Evolutionary conservation across 106 monocot genomes (phyloP).

Genomic region (Dendrobium catenatum): DNA sequence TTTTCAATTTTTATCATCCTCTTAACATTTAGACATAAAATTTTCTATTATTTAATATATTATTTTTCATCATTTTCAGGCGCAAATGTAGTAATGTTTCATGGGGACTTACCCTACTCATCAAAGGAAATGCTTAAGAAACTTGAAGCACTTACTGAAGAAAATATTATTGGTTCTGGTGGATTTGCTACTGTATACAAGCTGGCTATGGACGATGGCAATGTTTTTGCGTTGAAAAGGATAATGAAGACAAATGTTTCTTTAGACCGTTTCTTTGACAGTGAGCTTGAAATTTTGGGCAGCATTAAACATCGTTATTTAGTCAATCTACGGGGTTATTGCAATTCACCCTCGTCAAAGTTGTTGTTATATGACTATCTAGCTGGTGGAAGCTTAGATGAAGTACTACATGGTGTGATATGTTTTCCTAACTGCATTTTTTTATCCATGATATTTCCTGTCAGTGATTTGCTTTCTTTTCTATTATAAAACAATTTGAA

Average conservation of each 20-base stretch:
- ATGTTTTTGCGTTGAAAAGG: conserved; percentile 91
- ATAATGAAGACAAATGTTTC: conserved; percentile 83
- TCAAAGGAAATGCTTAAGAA: conserved; percentile 89
- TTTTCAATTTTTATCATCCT: neutral
- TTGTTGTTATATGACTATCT: conserved; percentile 83
- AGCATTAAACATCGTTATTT: conserved; percentile 97
- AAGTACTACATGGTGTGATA: conserved; percentile 76
- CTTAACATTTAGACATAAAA: neutral
- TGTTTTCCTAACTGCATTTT: neutral
- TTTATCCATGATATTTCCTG: neutral
- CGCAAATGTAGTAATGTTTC: conserved; percentile 93
- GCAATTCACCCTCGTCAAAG: conserved; percentile 91
- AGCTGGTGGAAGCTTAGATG: conserved; percentile 95
- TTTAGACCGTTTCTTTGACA: conserved; percentile 79
- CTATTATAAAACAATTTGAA: neutral
- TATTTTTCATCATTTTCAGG: conserved; percentile 46
- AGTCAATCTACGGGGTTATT: conserved; percentile 95
- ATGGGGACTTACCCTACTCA: conserved; percentile 95
- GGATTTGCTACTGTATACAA: conserved; percentile 97
- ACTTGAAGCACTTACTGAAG: conserved; percentile 63
- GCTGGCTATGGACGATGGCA: conserved; percentile 95
- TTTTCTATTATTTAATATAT: conserved; percentile 3
- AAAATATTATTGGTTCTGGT: conserved; percentile 79
- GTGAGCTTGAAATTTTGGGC: conserved; percentile 96
- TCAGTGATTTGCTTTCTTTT: neutral